Evolutionary conservation across 2,329 filamentous ascomycete species (phyloP), one percentile per base, ranked within the genome.

Genomic region (Truncatella angustata): DNA sequence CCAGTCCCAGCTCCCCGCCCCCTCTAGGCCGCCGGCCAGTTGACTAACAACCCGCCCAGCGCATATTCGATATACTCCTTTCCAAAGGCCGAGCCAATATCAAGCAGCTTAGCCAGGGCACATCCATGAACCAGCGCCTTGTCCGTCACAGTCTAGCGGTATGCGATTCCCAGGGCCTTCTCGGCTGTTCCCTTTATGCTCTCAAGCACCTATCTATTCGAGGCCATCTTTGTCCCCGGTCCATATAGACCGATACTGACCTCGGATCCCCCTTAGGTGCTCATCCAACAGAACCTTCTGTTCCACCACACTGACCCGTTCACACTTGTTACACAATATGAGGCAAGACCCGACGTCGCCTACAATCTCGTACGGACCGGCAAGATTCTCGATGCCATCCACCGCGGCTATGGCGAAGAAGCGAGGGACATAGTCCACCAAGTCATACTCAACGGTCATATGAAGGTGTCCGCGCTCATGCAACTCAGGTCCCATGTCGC

Each of bases 271-370:
- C n/a, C n/a, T n/a, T n/a, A n/a, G n/a, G n/a, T 94, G 28, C 85
- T 97, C 57, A 82, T 96, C 37, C 93, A 97, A 67, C 89, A 96
- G 66, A 91, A 92, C 64, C 82, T 97, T 45, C 77, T 95, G 56
- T 90, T 85, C 68, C 87, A 92, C 69, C 80, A 85, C 58, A 82
- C 84, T 58, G 80, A 85, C 54, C 66, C 77, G 51, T 81, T 86
- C 51, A 79, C 82, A 39, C 80, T 79, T 42, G 68, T 78, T 46
- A 88, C 88, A 21, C 85, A 84, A 66, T 99, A 97, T 72, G 90
- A 96, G 67, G 88, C 91, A 53, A 91, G 97, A 63, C 77, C 86
- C 65, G 77, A 85, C 59, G 84, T 86, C 55, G 89, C 91, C 57
- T 97, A 97, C 71, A 86, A 86, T 60, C 78, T 97, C 39, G 77